These are phyloP conservation scores for Juncus inflexus DNA, from an alignment of 176 grass and related monocot species.

Conservation along the genomic window DNA sequence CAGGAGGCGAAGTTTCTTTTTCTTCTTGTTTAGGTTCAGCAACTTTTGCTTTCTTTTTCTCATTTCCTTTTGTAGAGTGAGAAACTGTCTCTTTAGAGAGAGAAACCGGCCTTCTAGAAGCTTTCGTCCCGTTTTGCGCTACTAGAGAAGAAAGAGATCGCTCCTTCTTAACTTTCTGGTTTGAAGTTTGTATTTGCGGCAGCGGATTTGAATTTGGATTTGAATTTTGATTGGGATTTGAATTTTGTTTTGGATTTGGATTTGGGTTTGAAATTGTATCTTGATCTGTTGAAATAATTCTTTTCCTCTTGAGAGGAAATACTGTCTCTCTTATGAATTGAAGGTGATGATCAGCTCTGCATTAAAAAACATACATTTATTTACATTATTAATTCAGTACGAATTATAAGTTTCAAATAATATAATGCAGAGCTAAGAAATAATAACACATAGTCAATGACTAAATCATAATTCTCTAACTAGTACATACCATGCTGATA, in stretches of 20 bases:
- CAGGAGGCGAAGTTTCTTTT: not conserved
- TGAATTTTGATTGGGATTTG: too few relatives aligned
- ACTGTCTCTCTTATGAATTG: conserved; percentile 26
- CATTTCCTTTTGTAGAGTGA: not conserved
- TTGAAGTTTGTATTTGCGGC: conserved; percentile 3
- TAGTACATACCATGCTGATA: too few relatives aligned
- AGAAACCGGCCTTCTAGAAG: conserved; percentile 7
- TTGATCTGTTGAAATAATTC: not conserved
- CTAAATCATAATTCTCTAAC: too few relatives aligned
- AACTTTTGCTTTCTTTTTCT: conserved; percentile 16
- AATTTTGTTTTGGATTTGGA: too few relatives aligned
- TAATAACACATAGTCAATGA: too few relatives aligned
- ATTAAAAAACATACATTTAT: not conserved
- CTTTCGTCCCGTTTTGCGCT: not conserved
- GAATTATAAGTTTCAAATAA: too few relatives aligned
- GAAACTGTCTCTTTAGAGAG: conserved; percentile 6
- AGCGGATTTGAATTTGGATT: not conserved
- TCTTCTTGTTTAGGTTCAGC: conserved; percentile 8
- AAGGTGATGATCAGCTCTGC: conserved; percentile 27
- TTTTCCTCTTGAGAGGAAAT: conserved; percentile 24
- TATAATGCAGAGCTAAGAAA: too few relatives aligned
- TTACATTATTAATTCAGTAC: too few relatives aligned
- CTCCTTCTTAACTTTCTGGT: conserved; percentile 24
- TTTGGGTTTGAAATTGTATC: not conserved
- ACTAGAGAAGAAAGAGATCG: conserved; percentile 28